phyloP scores from a whole-genome alignment of 2,329 filamentous ascomycete genomes.

The Colletotrichum salicis region DNA sequence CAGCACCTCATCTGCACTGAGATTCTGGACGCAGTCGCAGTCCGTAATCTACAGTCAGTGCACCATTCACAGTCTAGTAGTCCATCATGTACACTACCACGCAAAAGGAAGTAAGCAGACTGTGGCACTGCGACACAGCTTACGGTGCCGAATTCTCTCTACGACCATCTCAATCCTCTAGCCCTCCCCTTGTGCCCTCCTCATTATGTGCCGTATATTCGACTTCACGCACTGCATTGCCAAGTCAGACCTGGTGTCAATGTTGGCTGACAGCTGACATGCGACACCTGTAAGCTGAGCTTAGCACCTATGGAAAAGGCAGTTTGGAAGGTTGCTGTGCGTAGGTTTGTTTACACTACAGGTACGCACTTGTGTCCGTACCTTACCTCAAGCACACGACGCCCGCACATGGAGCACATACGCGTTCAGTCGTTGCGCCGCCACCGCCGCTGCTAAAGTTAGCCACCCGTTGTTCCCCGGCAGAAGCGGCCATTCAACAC shows the following conservation, averaged over 20 bases:
- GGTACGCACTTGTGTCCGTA: too few species aligned
- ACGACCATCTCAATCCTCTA: neutral
- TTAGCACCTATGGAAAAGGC: neutral
- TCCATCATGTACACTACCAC: neutral
- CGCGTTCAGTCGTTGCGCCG: neutral
- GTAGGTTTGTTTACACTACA: too few species aligned
- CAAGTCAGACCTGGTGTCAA: neutral
- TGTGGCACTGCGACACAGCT: neutral
- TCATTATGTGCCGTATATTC: neutral
- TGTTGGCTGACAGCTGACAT: constrained; percentile 3
- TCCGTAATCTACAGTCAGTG: neutral
- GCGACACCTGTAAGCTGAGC: constrained; percentile 2
- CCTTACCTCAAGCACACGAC: neutral
- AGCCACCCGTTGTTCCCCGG: constrained; percentile 23
- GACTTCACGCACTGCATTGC: neutral
- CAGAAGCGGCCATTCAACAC: neutral
- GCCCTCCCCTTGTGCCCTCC: neutral
- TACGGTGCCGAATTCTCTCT: neutral
- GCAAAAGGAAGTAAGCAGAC: neutral
- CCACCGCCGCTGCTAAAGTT: constrained; percentile 17
- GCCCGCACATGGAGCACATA: neutral
- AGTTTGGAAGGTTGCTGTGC: too few species aligned
- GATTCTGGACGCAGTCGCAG: neutral
- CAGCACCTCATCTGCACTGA: neutral
- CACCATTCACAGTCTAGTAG: neutral